phyloP scores from a whole-genome alignment of 768 basidiomycete species.

The Lactarius deliciosus region DNA sequence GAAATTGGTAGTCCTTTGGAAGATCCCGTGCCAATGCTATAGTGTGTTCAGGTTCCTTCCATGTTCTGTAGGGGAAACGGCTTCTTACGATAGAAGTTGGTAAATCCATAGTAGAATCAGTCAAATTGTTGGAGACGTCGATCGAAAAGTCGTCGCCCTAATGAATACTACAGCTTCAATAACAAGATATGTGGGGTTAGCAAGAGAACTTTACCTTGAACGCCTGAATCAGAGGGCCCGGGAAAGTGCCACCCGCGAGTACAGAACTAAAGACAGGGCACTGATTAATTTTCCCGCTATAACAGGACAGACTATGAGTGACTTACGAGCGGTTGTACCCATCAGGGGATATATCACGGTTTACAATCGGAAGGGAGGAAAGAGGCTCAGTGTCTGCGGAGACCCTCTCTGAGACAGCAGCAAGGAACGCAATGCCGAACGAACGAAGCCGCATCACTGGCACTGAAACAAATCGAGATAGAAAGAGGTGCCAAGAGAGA shows the following conservation, averaged over 20 bases:
- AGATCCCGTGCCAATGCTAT: conserved; percentile 58
- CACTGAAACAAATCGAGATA: neutral
- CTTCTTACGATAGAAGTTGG: conserved; percentile 47
- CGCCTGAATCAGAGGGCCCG: conserved; percentile 48
- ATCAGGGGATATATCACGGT: conserved; percentile 28
- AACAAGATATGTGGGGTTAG: neutral
- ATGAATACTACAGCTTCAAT: conserved; percentile 32
- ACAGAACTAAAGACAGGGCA: conserved; percentile 35
- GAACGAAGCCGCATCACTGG: neutral
- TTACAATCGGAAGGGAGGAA: conserved; percentile 30
- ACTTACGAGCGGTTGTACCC: conserved; percentile 29
- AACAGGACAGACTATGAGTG: neutral
- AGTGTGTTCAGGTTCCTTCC: neutral
- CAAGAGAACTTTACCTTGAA: conserved; percentile 31
- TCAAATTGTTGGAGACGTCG: conserved; percentile 46
- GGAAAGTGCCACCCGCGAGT: conserved; percentile 45
- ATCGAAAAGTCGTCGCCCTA: conserved; percentile 41
- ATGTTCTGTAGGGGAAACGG: neutral
- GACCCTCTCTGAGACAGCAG: conserved; percentile 4
- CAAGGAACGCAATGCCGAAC: neutral
- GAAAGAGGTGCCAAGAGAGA: neutral
- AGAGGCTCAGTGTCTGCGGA: conserved; percentile 30
- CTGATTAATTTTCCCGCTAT: neutral
- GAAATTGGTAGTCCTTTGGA: conserved; percentile 42
- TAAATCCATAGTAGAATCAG: conserved; percentile 46